phyloP scores from a whole-genome alignment of 768 basidiomycete species.

The Mycena galopus region DNA sequence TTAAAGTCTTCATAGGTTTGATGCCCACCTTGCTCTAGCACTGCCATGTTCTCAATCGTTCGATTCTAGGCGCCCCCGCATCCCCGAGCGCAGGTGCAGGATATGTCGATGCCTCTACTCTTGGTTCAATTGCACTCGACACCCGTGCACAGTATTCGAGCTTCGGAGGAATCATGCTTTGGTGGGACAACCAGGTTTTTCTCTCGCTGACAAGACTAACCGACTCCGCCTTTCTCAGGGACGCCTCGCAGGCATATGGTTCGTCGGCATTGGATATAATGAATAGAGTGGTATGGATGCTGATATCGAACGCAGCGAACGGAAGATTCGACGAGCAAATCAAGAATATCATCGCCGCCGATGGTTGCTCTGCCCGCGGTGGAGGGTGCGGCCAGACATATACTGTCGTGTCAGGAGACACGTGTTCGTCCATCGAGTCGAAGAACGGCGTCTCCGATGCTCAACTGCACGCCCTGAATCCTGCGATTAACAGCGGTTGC shows the following conservation, averaged over 20 bases:
- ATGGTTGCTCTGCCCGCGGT: neutral
- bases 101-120: constrained; percentile 60
- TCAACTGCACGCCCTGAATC: too few relatives aligned
- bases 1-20: too few relatives aligned
- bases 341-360: neutral
- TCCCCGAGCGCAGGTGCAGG: too few relatives aligned
- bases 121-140: constrained; percentile 56
- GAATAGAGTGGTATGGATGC: neutral
- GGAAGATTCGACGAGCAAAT: neutral
- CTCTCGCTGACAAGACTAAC: neutral
- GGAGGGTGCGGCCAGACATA: neutral
- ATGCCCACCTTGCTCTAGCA: neutral
- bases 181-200: constrained; percentile 35
- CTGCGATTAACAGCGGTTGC: too few relatives aligned
- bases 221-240: neutral
- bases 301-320: neutral
- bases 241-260: too few relatives aligned
- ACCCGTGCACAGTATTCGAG: constrained; percentile 66
- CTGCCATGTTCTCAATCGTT: constrained; percentile 47
- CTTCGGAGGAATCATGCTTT: constrained; percentile 70
- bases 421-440: too few relatives aligned
- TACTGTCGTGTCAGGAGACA: too few relatives aligned
- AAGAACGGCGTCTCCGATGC: too few relatives aligned
- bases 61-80: constrained; percentile 63
- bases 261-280: neutral